Evolutionary conservation across 768 basidiomycete genomes (phyloP), one percentile per base, ranked within the genome.

Genomic region (Leccinellum rugosiceps): DNA sequence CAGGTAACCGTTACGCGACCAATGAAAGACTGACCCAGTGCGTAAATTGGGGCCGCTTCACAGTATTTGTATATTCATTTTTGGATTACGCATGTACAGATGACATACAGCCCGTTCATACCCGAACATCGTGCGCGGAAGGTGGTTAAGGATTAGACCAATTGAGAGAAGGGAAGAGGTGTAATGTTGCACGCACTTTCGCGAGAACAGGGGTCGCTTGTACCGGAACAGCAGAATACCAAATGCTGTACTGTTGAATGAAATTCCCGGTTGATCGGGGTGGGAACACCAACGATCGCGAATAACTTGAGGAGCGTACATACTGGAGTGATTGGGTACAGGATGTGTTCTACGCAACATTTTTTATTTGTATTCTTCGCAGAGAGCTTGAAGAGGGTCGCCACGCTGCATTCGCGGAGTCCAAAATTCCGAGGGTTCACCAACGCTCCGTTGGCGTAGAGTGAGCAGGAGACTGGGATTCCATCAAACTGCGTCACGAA

Each of bases 371-470:
- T 38, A 38, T 38, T n/a, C 38, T 53, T 43, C 31, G 50, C 48
- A 43, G 46, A 25, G 6, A 26, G 23, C 15, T 14, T 52, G 3
- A 9, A 19, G 41, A 19, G 19, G 44, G 21, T 32, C 32, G 68
- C 57, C 69, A 69, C 71, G 63, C 71, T 50, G 59, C 32, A 45
- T 55, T 73, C 70, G 70, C 70, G 70, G 70, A 71, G 72, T 71
- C 69, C 31, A 45, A 67, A 71, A 58, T 38, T 43, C 32, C 23
- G 26, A 25, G 26, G 28, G 48, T 17, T 13, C 38, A n/a, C 38
- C 38, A 41, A 38, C 50, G 31, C n/a, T n/a, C n/a, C n/a, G n/a
- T n/a, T n/a, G 56, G 56, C 38, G 25, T 28, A 47, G 26, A 28
- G 47, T 62, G 25, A 51, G 44, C 32, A 45, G 47, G 46, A 47